Evolutionary conservation across 2,329 filamentous ascomycete species (phyloP).

Genomic region (Cadophora malorum): DNA sequence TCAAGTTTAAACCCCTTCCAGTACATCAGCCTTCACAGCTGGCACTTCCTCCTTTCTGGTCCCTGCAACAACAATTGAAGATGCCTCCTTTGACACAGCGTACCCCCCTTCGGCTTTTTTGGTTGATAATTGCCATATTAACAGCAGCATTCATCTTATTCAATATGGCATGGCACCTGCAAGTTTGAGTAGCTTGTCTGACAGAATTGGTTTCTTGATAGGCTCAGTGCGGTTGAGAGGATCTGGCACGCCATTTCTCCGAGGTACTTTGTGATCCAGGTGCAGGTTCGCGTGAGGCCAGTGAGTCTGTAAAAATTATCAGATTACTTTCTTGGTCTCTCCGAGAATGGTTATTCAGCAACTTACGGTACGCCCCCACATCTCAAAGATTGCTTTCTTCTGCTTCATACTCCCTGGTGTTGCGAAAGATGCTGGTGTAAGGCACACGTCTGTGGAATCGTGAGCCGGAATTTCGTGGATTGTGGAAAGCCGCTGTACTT

Average conservation of each 20-base stretch:
- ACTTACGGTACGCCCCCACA: neutral
- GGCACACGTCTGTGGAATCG: no score
- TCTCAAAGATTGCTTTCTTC: no score
- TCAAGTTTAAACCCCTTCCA: neutral
- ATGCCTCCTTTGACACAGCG: neutral
- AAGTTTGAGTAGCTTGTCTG: neutral
- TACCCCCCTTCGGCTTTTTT: neutral
- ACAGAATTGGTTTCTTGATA: neutral
- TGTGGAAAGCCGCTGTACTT: no score
- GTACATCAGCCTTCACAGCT: neutral
- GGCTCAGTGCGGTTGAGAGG: neutral
- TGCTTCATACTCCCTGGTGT: no score
- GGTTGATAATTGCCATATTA: neutral
- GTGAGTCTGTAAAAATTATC: neutral
- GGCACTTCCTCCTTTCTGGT: neutral
- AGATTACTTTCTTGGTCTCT: neutral
- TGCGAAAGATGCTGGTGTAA: no score
- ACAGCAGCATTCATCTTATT: no score
- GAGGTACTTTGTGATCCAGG: neutral
- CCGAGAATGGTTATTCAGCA: neutral
- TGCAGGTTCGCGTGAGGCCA: neutral
- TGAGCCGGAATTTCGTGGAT: no score
- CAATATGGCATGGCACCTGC: no score
- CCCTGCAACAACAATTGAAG: neutral
- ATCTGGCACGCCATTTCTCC: neutral